These are phyloP conservation scores for Vanrija sp. DNA, from an alignment of 1,284 basidiomycete genomes.

Conservation along the genomic window DNA sequence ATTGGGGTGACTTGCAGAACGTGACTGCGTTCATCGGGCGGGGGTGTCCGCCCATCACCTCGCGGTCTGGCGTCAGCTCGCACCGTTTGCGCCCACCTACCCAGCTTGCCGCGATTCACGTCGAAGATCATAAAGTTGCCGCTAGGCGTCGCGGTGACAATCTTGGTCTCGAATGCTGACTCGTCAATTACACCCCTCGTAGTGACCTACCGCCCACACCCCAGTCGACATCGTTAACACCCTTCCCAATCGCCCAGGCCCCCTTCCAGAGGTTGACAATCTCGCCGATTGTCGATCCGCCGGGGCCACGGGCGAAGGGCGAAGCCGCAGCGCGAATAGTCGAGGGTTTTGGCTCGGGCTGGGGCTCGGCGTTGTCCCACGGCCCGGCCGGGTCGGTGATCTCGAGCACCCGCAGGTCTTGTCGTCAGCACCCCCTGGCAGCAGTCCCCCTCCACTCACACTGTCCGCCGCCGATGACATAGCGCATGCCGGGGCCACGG, in stretches of 20 bases:
- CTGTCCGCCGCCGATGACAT: slow-evolving; percentile 45
- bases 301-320: slow-evolving; percentile 32
- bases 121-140: slow-evolving; percentile 85
- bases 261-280: slow-evolving; percentile 47
- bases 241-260: slow-evolving; percentile 38
- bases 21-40: slow-evolving; percentile 68
- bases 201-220: slow-evolving; percentile 63
- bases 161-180: slow-evolving; percentile 68
- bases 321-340: background rate
- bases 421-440: slow-evolving; percentile 9
- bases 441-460: slow-evolving; percentile 33
- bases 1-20: slow-evolving; percentile 56
- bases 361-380: background rate
- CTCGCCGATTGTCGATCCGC: slow-evolving; percentile 39
- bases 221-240: slow-evolving; percentile 67
- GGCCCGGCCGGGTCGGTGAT: slow-evolving; percentile 21
- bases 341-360: background rate
- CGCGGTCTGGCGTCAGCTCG: slow-evolving; percentile 55
- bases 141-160: slow-evolving; percentile 74
- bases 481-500: slow-evolving; percentile 36
- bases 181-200: background rate
- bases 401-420: slow-evolving; percentile 42
- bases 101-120: slow-evolving; percentile 68
- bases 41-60: slow-evolving; percentile 63
- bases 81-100: slow-evolving; percentile 49